Evolutionary conservation across 163 green algal species (phyloP).

Genomic region (Dunaliella salina): DNA sequence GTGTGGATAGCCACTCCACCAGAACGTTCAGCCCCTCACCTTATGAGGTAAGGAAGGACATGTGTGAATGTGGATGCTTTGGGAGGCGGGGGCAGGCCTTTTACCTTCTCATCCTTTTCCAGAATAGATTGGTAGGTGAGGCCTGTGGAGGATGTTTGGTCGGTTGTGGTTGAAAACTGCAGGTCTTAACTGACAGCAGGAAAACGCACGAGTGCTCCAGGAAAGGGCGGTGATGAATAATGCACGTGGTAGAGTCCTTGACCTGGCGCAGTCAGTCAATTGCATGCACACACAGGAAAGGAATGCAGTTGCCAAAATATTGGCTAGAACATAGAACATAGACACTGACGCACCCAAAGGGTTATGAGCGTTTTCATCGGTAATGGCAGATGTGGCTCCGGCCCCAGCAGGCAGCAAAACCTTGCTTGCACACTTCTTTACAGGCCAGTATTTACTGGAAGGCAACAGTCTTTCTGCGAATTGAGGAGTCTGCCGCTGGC

Average conservation of each 20-base stretch:
- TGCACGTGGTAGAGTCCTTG: no score
- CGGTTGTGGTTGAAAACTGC: background rate
- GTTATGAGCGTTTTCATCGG: background rate
- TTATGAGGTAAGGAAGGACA: slow-evolving; percentile 70
- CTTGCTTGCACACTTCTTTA: background rate
- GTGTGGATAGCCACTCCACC: no score
- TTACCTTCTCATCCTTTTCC: background rate
- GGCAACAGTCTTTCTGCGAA: no score
- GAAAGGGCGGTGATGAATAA: no score
- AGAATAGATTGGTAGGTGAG: slow-evolving; percentile 1
- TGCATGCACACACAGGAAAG: background rate
- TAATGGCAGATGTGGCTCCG: background rate
- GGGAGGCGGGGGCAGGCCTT: slow-evolving; percentile 45
- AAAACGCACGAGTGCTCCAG: no score
- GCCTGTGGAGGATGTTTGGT: background rate
- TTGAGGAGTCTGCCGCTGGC: no score
- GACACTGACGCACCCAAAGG: background rate
- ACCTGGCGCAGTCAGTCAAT: no score
- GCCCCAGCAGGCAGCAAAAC: background rate
- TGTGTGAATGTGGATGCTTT: slow-evolving; percentile 22
- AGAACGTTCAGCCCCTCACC: background rate
- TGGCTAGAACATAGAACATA: no score
- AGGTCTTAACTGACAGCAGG: background rate
- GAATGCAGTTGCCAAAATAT: background rate
- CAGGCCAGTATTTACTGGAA: no score